phyloP scores from a whole-genome alignment of 179 eudicot species.

The Spergularia azorica region DNA sequence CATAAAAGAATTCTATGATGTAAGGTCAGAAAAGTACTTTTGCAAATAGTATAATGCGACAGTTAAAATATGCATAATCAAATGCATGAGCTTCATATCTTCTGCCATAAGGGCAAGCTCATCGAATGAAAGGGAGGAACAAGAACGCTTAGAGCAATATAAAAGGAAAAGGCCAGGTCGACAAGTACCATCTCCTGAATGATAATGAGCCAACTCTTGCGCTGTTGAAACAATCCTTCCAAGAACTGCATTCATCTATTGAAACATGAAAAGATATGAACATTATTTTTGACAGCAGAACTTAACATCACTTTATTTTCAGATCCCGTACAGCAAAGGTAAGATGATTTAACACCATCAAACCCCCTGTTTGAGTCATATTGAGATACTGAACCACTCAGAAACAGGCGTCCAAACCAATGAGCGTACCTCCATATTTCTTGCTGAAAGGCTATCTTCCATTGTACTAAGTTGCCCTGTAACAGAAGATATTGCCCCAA shows the following conservation, averaged over 20 bases:
- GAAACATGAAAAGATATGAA: conserved; percentile 31
- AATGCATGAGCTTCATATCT: too few species aligned
- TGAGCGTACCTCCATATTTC: conserved; percentile 77
- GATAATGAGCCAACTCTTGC: conserved; percentile 95
- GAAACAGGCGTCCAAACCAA: not conserved
- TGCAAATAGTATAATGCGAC: not conserved
- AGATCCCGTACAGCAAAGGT: not conserved
- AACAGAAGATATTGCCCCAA: conserved; percentile 81
- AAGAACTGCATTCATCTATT: conserved; percentile 96
- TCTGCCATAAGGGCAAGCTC: not conserved
- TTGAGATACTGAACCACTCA: not conserved
- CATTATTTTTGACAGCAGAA: conserved; percentile 13
- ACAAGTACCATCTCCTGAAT: conserved; percentile 89
- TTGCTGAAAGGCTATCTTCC: conserved; percentile 83
- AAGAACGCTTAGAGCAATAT: not conserved
- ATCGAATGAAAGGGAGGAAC: not conserved
- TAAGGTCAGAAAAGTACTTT: not conserved
- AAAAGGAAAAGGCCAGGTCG: not conserved
- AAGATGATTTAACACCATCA: conserved; percentile 3
- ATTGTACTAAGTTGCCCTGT: conserved; percentile 74
- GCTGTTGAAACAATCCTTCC: conserved; percentile 88
- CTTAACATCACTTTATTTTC: not conserved
- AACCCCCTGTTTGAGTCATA: not conserved
- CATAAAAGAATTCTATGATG: not conserved
- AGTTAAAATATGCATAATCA: too few species aligned